These are phyloP conservation scores for Holtermanniella nyarrowii DNA, from an alignment of 768 basidiomycete genomes.

Conservation along the genomic window DNA sequence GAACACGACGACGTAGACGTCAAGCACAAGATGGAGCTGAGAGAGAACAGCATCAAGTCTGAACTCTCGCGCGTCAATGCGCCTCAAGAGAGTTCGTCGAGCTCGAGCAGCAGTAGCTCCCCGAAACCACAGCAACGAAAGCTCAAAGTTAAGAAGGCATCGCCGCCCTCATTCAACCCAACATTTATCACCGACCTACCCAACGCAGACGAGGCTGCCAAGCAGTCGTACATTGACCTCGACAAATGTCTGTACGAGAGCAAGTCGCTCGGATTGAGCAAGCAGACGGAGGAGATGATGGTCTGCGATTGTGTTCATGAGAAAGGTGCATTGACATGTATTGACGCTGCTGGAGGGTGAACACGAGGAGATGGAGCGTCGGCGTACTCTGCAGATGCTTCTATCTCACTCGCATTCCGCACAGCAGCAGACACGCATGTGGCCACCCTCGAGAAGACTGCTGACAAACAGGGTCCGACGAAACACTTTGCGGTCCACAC, in stretches of 20 bases:
- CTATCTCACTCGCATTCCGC: too few relatives aligned
- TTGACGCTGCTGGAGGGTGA: neutral
- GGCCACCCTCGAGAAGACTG: neutral
- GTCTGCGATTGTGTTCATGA: slow-evolving; percentile 85
- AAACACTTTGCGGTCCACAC: slow-evolving; percentile 67
- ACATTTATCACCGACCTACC: too few relatives aligned
- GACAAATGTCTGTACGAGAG: slow-evolving; percentile 74
- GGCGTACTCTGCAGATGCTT: too few relatives aligned
- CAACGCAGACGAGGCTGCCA: slow-evolving; percentile 60
- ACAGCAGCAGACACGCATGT: neutral
- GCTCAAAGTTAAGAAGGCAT: too few relatives aligned
- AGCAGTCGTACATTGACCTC: slow-evolving; percentile 63
- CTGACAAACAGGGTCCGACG: slow-evolving; percentile 2
- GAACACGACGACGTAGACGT: too few relatives aligned
- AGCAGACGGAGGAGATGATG: slow-evolving; percentile 85
- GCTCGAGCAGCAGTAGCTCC: too few relatives aligned
- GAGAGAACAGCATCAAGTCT: too few relatives aligned
- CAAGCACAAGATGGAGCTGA: too few relatives aligned
- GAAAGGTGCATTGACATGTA: slow-evolving; percentile 55
- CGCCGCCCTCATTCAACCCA: too few relatives aligned
- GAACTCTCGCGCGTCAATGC: too few relatives aligned
- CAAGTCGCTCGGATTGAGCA: slow-evolving; percentile 71
- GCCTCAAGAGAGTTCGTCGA: too few relatives aligned
- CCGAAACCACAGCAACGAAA: too few relatives aligned
- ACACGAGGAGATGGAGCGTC: neutral